Conservation (phyloP, 1,284 basidiomycete genomes). For the Puccinia novopanici region DNA sequence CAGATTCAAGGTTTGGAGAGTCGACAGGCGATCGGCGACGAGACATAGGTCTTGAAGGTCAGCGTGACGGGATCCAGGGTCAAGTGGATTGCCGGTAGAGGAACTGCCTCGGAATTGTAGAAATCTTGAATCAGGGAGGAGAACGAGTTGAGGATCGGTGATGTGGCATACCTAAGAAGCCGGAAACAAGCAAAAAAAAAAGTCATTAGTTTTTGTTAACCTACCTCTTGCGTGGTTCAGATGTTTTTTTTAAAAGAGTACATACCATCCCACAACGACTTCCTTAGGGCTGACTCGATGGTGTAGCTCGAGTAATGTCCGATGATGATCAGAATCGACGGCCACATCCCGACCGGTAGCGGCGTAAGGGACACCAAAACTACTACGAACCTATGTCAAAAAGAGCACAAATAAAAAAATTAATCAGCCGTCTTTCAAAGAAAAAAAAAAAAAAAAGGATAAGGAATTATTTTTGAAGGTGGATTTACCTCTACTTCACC, state of each 20-base stretch:
- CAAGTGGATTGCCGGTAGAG: conserved; percentile 87
- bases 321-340: conserved; percentile 94
- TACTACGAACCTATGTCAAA: conserved; percentile 38
- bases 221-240: neutral
- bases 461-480: conserved; percentile 67
- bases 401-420: neutral
- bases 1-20: conserved; percentile 56
- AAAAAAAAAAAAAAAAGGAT: conserved; percentile 61
- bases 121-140: conserved; percentile 98
- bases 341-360: conserved; percentile 66
- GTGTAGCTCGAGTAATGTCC: conserved; percentile 86
- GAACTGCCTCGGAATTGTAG: conserved; percentile 86
- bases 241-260: conserved; percentile 52
- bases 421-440: neutral
- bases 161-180: conserved; percentile 77
- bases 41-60: conserved; percentile 81
- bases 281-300: conserved; percentile 81
- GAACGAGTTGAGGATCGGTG: conserved; percentile 87
- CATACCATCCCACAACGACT: conserved; percentile 84
- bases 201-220: conserved; percentile 41
- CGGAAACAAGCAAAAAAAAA: no score
- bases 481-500: conserved; percentile 71
- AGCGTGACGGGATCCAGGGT: conserved; percentile 83
- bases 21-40: conserved; percentile 58
- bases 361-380: conserved; percentile 49